A percentile compares a stretch with the other conserved stretches of the same genome.
These are phyloP conservation scores for Xylaria sp. DNA, from an alignment of 2,329 filamentous ascomycete species.

Conservation along the genomic window DNA sequence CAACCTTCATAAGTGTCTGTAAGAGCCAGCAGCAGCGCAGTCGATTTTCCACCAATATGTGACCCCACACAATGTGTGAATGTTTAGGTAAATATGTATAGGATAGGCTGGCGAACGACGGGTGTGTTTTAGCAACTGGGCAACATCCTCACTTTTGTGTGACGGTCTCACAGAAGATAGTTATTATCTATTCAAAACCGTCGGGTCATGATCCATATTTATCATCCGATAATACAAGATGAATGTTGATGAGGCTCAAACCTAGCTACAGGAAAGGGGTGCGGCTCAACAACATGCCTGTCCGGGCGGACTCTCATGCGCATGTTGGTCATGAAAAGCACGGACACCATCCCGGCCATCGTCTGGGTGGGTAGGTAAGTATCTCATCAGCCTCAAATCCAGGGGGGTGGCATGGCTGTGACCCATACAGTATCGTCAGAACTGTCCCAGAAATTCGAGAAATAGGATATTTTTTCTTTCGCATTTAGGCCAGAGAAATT, in stretches of 20 bases:
- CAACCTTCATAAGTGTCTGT: not conserved
- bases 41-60: not conserved
- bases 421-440: conserved; percentile 45
- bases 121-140: not conserved
- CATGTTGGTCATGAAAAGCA: conserved; percentile 27
- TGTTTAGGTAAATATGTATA: conserved; percentile 6
- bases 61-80: not conserved
- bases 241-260: conserved; percentile 27
- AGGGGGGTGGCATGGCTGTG: conserved; percentile 24
- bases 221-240: conserved; percentile 24
- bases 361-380: not conserved
- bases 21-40: not conserved
- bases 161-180: conserved; percentile 10
- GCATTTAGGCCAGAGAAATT: conserved; percentile 41
- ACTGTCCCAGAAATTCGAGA: conserved; percentile 36
- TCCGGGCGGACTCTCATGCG: conserved; percentile 24
- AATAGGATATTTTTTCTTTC: conserved; percentile 29
- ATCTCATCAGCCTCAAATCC: conserved; percentile 40
- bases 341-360: conserved; percentile 29
- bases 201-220: conserved; percentile 13
- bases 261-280: conserved; percentile 23
- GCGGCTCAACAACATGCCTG: conserved; percentile 36
- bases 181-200: not conserved
- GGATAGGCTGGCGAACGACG: not conserved
- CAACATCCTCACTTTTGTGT: conserved; percentile 2